Conservation (phyloP, 768 basidiomycete genomes). For the Phylloporus rhodoxanthus region DNA sequence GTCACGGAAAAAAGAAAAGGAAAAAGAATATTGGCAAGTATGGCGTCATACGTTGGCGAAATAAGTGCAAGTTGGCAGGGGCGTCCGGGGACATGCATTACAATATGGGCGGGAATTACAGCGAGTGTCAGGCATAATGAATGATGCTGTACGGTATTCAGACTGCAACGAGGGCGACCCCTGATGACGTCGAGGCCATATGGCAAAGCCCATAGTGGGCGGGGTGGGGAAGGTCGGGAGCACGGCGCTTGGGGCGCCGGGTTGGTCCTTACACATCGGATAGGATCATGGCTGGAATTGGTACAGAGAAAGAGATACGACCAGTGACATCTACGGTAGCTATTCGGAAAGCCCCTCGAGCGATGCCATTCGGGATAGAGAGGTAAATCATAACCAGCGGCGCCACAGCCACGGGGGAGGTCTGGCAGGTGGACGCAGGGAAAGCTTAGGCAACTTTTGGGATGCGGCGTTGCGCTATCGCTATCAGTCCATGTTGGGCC, state of each 20-base stretch:
- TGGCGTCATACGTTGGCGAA: not conserved
- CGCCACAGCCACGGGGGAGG: conserved; percentile 18
- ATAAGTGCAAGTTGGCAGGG: not conserved
- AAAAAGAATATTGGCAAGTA: not conserved
- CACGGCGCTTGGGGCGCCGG: conserved; percentile 7
- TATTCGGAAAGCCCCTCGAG: not conserved
- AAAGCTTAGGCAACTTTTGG: not conserved
- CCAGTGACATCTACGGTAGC: not conserved
- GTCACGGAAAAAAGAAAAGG: not conserved
- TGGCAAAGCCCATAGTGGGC: not conserved
- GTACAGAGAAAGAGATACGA: conserved; percentile 1
- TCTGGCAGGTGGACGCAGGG: not conserved
- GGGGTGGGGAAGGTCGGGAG: not conserved
- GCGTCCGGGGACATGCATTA: not conserved
- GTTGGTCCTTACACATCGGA: conserved; percentile 7
- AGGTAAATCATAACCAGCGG: conserved; percentile 21
- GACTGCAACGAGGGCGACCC: not conserved
- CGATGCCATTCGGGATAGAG: conserved; percentile 1
- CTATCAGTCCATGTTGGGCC: not conserved
- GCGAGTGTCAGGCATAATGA: not conserved
- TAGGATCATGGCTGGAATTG: conserved; percentile 1
- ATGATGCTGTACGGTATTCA: not conserved
- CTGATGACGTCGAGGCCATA: not conserved
- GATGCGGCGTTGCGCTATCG: not conserved
- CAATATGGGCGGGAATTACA: not conserved